Evolutionary conservation across 768 basidiomycete species (phyloP).

Genomic region (Russula emetica): DNA sequence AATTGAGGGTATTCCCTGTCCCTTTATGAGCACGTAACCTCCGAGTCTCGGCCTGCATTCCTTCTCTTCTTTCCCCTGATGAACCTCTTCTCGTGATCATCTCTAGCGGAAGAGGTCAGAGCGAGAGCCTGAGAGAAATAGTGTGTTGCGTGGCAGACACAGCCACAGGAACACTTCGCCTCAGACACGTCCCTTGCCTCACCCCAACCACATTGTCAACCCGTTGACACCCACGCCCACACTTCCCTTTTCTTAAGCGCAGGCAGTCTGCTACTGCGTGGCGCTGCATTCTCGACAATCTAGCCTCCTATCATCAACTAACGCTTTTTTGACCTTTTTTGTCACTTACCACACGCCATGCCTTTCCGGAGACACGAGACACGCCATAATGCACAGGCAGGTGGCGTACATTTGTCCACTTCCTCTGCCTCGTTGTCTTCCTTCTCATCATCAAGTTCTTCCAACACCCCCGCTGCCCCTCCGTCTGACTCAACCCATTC

Average conservation of each 20-base stretch:
- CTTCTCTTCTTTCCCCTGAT: conserved; percentile 4
- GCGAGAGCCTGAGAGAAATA: not conserved
- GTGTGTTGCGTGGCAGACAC: not conserved
- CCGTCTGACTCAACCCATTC: conserved; percentile 39
- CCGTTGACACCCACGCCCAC: conserved; percentile 9
- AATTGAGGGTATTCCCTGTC: not conserved
- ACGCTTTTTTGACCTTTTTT: conserved; percentile 2
- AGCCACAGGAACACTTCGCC: conserved; percentile 8
- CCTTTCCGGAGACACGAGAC: conserved; percentile 28
- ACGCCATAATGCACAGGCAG: conserved; percentile 16
- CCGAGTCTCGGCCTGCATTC: not conserved
- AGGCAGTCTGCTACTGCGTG: conserved; percentile 22
- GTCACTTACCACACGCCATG: conserved; percentile 12
- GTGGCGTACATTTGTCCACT: conserved; percentile 37
- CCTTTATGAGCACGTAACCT: conserved; percentile 10
- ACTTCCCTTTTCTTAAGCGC: conserved; percentile 14
- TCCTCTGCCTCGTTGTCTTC: conserved; percentile 42
- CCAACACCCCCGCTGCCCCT: conserved; percentile 39
- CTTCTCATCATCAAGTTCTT: conserved; percentile 43
- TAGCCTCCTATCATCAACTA: conserved; percentile 25
- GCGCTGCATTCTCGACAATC: conserved; percentile 23
- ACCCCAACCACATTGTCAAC: conserved; percentile 24
- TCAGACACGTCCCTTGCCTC: conserved; percentile 25
- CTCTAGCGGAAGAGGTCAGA: not conserved
- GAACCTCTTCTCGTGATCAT: not conserved